These are phyloP conservation scores for Lipomyces starkeyi DNA, from an alignment of 805 yeast species.

Conservation along the genomic window DNA sequence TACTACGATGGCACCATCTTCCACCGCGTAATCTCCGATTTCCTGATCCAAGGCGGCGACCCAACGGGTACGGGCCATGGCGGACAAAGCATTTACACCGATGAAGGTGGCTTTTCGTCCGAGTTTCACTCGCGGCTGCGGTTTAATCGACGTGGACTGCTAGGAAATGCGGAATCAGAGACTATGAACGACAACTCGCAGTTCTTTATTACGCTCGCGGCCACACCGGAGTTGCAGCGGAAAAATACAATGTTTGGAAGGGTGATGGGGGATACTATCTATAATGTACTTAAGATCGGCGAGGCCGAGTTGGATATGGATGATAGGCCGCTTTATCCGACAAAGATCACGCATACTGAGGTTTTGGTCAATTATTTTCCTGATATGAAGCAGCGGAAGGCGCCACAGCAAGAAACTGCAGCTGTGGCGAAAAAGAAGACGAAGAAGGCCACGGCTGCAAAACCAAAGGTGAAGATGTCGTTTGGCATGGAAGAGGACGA, in stretches of 20 bases:
- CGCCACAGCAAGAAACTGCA: conserved; percentile 11
- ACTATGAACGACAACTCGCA: conserved; percentile 47
- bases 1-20: conserved; percentile 53
- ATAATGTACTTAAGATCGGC: conserved; percentile 56
- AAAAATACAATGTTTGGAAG: conserved; percentile 61
- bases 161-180: conserved; percentile 57
- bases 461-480: conserved; percentile 48
- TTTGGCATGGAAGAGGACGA: conserved; percentile 52
- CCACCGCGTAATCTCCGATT: conserved; percentile 48
- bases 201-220: conserved; percentile 58
- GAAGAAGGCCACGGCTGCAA: conserved; percentile 33
- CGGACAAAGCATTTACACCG: conserved; percentile 42
- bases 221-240: conserved; percentile 53
- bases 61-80: conserved; percentile 46
- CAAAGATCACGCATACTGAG: conserved; percentile 50
- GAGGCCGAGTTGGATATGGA: conserved; percentile 54
- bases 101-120: conserved; percentile 42
- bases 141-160: conserved; percentile 58
- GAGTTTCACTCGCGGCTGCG: conserved; percentile 61
- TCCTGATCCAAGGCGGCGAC: conserved; percentile 51
- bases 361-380: conserved; percentile 58
- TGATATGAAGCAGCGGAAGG: conserved; percentile 45
- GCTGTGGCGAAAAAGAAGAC: conserved; percentile 21
- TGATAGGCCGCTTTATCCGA: conserved; percentile 59
- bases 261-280: conserved; percentile 62